Base-by-base conservation (phyloP, 805 yeast species). In the Candida hungchunana region DNA sequence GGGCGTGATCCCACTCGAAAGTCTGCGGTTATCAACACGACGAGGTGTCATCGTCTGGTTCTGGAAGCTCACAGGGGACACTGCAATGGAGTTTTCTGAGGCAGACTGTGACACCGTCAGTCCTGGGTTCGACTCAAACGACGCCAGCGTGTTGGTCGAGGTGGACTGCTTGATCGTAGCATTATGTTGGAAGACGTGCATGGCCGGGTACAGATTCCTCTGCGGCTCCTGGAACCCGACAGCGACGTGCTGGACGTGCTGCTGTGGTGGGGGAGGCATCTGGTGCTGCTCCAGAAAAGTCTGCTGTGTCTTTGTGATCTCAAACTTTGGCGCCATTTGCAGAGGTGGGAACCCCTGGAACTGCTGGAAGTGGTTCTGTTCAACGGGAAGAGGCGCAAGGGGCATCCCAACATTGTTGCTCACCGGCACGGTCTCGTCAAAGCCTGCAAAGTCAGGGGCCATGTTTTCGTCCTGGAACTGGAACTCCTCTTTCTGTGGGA, bases 121-220 rank as follows among this genome's bases (percentile, higher is more conserved):
- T n/a, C 51, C 50, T 3, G 62, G 61, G 10, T 46, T 44, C 1
- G 63, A 55, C 17, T 55, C 58, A 26, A 43, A 43, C 1, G 67
- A 60, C 4, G 62, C 58, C 6, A 62, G 38, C 7, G 44, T 36
- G 20, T 43, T 36, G 2, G 31, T 32, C 10, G 67, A 60, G 13
- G 47, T 47, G 3, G 68, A 62, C 36, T 58, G 60, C 11, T 40
- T 41, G 7, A 52, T 19, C 26, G 12, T 26, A 22, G 14, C 11
- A 6, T 12, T 14, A 27, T 36, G 39, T 21, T 31, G 40, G 39
- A 44, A 44, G 30, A 41, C 37, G 26, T 40, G 45, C 48, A 44
- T 44, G 1, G 48, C 42, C 5, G 48, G 48, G 27, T 30, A 41
- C 25, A 44, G 21, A 25, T 40, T 40, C 36, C 31, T 34, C 31